Base-by-base conservation (phyloP, 2,329 filamentous ascomycete species). In the Tolypocladium sp. region DNA sequence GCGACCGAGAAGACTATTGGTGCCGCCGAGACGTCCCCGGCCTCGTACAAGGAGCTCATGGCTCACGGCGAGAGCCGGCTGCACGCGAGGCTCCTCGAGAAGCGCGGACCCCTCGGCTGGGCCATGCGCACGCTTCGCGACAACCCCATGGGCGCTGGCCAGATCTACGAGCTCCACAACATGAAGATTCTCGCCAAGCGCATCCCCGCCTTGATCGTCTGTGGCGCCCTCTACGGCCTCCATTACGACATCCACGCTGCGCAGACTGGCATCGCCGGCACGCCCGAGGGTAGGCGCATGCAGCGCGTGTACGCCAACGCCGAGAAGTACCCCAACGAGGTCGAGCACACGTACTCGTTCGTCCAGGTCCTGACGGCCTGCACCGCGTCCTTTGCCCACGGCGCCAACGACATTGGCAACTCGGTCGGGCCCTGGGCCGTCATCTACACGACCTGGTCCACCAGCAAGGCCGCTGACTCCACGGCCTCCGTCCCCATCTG, bases 361-460 rank as follows among this genome's bases (percentile, higher is more conserved):
- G 78, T 88, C 64, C 85, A 88, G 69, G 69, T 89, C 61, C 70
- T 87, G 60, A 88, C 86, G 38, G 87, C 87, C 60, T 87, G 85
- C 75, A 89, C 87, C 60, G 87, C 87, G 38, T 89, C 86, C 2
- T 90, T 90, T 66, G 86, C 86, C 1, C 87, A 92, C 76, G 89
- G 89, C 60, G 87, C 89, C 70, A 91, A 92, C 70, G 88, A 92
- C 68, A 85, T 91, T 58, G 86, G 85, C 40, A 90, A 90, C 76
- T 82, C 87, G 0, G 86, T 85, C 63, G 87, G 86, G 41, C 81
- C 82, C 59, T 89, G 86, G 85, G 86, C 86, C 57, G 86, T 81
- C 63, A 88, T 89, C 70, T 90, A 89, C 77, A 74, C 79, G 25
- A 82, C 85, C 53, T 90, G 86, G 86, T 75, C 70, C 1, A 88